These are phyloP conservation scores for Phytopythium delawarense DNA, from an alignment of 352 stramenopile species.

Conservation along the genomic window DNA sequence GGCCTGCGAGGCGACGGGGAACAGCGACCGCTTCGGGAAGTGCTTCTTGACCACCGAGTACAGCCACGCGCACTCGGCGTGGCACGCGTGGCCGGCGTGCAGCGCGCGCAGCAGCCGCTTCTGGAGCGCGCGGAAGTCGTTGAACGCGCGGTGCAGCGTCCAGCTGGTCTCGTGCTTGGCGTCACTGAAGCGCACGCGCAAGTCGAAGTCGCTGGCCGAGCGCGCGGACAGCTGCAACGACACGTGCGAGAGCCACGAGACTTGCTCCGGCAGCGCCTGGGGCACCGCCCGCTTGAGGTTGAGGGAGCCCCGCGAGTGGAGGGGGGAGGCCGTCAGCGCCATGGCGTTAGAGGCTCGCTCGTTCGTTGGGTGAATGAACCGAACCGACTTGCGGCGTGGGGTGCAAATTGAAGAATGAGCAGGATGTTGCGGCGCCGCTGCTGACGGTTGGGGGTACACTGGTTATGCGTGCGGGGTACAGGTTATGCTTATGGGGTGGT, in stretches of 20 bases:
- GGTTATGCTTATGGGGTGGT: not conserved
- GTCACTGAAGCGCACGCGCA: not conserved
- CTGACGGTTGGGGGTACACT: not conserved
- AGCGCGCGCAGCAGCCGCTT: constrained; percentile 31
- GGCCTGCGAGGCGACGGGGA: constrained; percentile 12
- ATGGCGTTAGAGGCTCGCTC: not conserved
- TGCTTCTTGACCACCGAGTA: constrained; percentile 36
- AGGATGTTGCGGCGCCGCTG: not conserved
- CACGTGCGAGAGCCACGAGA: constrained; percentile 31
- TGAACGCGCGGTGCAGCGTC: constrained; percentile 23
- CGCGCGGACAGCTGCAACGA: constrained; percentile 23
- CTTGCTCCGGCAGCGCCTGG: constrained; percentile 23
- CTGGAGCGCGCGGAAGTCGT: constrained; percentile 26
- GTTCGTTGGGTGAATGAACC: not conserved
- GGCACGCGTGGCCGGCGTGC: constrained; percentile 29
- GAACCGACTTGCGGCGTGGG: not conserved
- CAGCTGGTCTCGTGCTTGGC: constrained; percentile 2
- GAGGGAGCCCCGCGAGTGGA: not conserved
- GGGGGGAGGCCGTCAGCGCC: not conserved
- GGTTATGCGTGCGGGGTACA: not conserved
- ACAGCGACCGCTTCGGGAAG: constrained; percentile 31
- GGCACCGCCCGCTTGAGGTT: constrained; percentile 17
- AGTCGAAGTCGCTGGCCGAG: not conserved
- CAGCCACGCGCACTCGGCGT: constrained; percentile 39
- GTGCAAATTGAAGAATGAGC: constrained; percentile 1